These are phyloP conservation scores for Sphagnurus paluster DNA, from an alignment of 1,284 basidiomycete genomes.

Conservation along the genomic window DNA sequence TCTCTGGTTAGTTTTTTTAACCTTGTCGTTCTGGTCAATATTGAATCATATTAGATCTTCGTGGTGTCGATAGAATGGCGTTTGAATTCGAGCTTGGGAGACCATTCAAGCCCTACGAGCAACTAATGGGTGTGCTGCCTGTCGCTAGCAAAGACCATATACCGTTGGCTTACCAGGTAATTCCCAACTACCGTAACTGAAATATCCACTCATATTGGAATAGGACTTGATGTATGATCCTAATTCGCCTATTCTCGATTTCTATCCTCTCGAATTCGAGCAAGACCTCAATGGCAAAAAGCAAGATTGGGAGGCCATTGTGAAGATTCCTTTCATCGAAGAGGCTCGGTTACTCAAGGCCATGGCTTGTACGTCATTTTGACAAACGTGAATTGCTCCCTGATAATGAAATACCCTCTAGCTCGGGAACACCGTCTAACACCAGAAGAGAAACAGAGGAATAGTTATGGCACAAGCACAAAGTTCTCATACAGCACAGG, in stretches of 20 bases:
- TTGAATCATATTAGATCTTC: constrained; percentile 72
- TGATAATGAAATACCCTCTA: too few species aligned
- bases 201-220: constrained; percentile 9
- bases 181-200: constrained; percentile 17
- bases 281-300: constrained; percentile 98
- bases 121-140: constrained; percentile 98
- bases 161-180: constrained; percentile 80
- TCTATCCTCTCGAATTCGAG: constrained; percentile 92
- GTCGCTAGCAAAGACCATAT: constrained; percentile 88
- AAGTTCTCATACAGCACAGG: constrained; percentile 75
- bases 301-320: constrained; percentile 97
- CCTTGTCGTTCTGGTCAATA: not conserved
- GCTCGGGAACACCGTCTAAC: constrained; percentile 80
- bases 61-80: constrained; percentile 72
- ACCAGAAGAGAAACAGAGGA: constrained; percentile 76
- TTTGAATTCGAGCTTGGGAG: constrained; percentile 87
- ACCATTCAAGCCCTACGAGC: constrained; percentile 95
- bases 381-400: too few species aligned
- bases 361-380: constrained; percentile 78
- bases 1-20: constrained; percentile 65
- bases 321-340: constrained; percentile 99
- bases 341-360: constrained; percentile 78
- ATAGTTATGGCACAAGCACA: constrained; percentile 78
- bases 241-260: constrained; percentile 89
- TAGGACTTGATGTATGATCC: constrained; percentile 89